Percentiles rank a stretch among this genome's conserved stretches.
Evolutionary conservation across 2,329 filamentous ascomycete genomes (phyloP).

Genomic region (Helminthosporium solani): DNA sequence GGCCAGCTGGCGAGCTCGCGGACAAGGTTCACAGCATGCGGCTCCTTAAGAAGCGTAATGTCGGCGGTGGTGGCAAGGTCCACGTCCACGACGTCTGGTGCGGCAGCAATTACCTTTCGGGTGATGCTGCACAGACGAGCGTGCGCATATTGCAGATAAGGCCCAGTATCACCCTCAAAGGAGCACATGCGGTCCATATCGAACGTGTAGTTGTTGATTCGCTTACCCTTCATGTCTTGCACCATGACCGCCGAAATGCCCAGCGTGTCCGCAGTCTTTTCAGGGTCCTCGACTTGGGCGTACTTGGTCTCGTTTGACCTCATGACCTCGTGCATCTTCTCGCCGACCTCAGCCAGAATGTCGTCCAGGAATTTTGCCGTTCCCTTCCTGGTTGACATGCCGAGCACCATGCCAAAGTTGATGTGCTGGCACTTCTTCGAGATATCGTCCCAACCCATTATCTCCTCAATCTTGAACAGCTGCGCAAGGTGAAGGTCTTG

Average conservation of each 20-base stretch:
- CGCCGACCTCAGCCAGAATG: constrained; percentile 63
- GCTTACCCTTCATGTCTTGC: constrained; percentile 95
- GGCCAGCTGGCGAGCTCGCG: constrained; percentile 81
- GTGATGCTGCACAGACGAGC: constrained; percentile 40
- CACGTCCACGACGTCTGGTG: constrained; percentile 52
- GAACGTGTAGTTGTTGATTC: constrained; percentile 68
- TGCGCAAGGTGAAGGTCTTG: constrained; percentile 66
- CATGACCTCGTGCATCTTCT: constrained; percentile 99
- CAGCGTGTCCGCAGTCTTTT: constrained; percentile 77
- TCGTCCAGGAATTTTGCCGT: constrained; percentile 56
- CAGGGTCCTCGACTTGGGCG: constrained; percentile 80
- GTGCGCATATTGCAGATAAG: constrained; percentile 79
- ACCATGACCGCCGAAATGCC: constrained; percentile 97
- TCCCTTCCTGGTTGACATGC: constrained; percentile 65
- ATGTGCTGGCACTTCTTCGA: constrained; percentile 62
- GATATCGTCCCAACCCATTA: constrained; percentile 62
- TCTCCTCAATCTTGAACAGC: constrained; percentile 64
- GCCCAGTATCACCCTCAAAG: constrained; percentile 82
- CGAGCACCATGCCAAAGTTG: constrained; percentile 67
- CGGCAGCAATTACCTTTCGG: constrained; percentile 54
- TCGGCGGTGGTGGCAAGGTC: constrained; percentile 67
- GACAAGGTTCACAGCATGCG: constrained; percentile 71
- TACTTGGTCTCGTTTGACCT: constrained; percentile 88
- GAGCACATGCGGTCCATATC: constrained; percentile 80
- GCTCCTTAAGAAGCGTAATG: constrained; percentile 67